phyloP scores from a whole-genome alignment of 176 grass and related monocot genomes.

The Lolium rigidum region DNA sequence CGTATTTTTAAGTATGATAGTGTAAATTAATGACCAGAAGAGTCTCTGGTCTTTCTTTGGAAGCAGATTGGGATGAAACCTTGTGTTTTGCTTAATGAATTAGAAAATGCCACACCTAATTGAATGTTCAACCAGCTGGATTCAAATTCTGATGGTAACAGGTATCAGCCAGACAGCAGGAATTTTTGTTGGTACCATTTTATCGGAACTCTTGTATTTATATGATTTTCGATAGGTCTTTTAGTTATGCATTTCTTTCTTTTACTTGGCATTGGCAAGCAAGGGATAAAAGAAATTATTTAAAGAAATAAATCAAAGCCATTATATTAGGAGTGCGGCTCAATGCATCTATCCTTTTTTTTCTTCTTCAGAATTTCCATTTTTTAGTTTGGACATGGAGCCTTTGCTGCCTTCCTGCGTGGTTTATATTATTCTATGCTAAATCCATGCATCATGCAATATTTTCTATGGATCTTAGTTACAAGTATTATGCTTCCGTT shows the following conservation, averaged over 20 bases:
- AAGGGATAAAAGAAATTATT: not conserved
- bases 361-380: not conserved
- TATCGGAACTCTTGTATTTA: not conserved
- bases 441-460: constrained; percentile 10
- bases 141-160: constrained; percentile 17
- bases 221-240: not conserved
- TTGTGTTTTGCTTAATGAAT: not conserved
- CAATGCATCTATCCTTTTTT: not conserved
- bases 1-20: not conserved
- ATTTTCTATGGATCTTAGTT: constrained; percentile 17
- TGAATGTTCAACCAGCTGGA: not conserved
- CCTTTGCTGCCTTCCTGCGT: not conserved
- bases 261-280: not conserved
- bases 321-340: constrained; percentile 19
- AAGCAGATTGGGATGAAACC: not conserved
- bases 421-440: constrained; percentile 18
- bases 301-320: not conserved
- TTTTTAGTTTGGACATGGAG: not conserved
- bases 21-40: not conserved
- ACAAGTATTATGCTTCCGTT: constrained; percentile 19
- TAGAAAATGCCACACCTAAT: not conserved
- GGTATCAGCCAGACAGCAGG: not conserved
- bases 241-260: not conserved
- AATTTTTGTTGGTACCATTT: not conserved
- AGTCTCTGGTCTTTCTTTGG: not conserved